Base-by-base conservation (phyloP, 1,284 basidiomycete species). In the Sporisorium exsertum region DNA sequence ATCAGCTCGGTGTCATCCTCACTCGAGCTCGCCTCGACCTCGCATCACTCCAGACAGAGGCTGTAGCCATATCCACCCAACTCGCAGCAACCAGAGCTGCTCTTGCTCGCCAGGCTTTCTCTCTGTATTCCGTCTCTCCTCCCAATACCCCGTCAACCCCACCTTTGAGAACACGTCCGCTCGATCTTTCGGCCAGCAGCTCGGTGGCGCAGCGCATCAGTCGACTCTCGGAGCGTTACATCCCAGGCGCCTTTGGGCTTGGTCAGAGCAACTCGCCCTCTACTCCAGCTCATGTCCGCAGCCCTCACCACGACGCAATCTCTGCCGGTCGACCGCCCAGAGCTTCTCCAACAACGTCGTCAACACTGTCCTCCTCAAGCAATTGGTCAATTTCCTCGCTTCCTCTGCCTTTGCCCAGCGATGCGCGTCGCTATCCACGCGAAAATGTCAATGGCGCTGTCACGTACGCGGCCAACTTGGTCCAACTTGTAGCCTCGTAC, bases 371-470 rank as follows among this genome's bases (percentile, higher is more conserved):
- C 13, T 55, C 63, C 8, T 58, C 67, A 3, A 62, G 58, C 24
- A 64, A 70, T 20, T 81, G 80, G 80, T 73, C 71, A 8, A 77
- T 81, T 27, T 54, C 64, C 3, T 65, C 53, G 3, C 60, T 80
- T 7, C 70, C 74, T 2, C 58, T 81, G 16, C 77, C 80, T 0
- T 49, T 77, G 33, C 69, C 78, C 9, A 67, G 65, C 42, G 79
- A 81, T 37, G 55, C 77, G 7, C 65, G 79, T 15, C 66, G 79
- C 26, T 75, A 79, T 52, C 47, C 71, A 12, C 73, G 77, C 33
- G 74, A 79, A 8, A 51, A 59, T 3, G 69, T 79, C 63, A 81
- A 81, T 46, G 79, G 77, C 12, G 80, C 80, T 18, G 62, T 78
- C 26, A 67, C 67, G 20, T 66, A 77, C 47, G 64, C 73, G 6